Evolutionary conservation across 257 asterid genomes (phyloP), one percentile per base, ranked within the genome.

Genomic region (Coffea eugenioides): DNA sequence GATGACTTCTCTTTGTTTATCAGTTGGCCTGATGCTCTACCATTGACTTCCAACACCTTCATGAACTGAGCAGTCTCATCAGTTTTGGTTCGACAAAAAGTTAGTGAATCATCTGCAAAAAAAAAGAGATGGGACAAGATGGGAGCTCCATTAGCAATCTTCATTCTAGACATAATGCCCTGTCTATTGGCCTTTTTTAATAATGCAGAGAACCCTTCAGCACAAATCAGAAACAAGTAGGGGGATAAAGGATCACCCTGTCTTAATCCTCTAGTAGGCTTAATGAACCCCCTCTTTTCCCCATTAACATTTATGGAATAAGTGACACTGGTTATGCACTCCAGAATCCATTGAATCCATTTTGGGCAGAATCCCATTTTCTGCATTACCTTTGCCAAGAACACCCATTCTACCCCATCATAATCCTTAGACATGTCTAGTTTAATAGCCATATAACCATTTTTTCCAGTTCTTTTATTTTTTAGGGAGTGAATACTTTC

Each of bases 111-210:
- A 52, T 52, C 57, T 52, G 16, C 18, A 52, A 52, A 52, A 52
- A 51, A 51, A 1, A 56, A 18, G 34, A 31, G 34, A 18, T 56
- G 64, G 2, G 64, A 56, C 1, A 56, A 0, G 0, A 0, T 20
- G 3, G 64, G 64, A 3, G n/a, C 64, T 1, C n/a, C 8, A 3
- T 7, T 56, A 52, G 4, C 11, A 2, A 56, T 56, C 3, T 7
- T 56, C 1, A 56, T 2, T 0, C n/a, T 9, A 54, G 12, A 7
- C 61, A 54, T 7, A 54, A 31, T 31, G 14, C 18, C 14, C 12
- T 14, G 0, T 15, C 2, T 23, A 2, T 56, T 18, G 16, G n/a
- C n/a, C n/a, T 20, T 1, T 0, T 0, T 0, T 16, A 18, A 16
- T 16, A 16, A 16, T 4, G 6, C 9, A 16, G 5, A 18, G 7